phyloP scores from a whole-genome alignment of 2,329 filamentous ascomycete species.

The Cladosporium velox region DNA sequence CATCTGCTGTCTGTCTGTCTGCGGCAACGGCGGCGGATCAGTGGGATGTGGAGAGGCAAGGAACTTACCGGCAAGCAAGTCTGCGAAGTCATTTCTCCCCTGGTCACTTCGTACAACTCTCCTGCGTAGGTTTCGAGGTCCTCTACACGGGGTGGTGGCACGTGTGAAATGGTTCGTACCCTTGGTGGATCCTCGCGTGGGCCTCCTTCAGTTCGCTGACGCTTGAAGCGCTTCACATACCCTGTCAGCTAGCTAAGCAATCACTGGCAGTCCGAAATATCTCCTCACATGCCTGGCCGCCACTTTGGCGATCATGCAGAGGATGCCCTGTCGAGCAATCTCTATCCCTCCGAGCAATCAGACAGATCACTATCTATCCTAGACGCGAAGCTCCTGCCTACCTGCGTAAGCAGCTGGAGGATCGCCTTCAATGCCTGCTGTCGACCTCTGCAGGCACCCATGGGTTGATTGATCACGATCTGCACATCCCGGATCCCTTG shows the following conservation, averaged over 20 bases:
- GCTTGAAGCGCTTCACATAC: slow-evolving; percentile 1
- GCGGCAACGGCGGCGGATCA: slow-evolving; percentile 6
- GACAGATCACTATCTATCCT: slow-evolving; percentile 6
- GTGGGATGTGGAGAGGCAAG: slow-evolving; percentile 13
- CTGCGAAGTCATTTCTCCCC: not conserved
- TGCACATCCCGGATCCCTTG: slow-evolving; percentile 5
- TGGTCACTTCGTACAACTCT: not conserved
- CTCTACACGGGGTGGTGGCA: slow-evolving; percentile 6
- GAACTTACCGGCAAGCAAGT: slow-evolving; percentile 1
- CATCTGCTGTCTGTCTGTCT: slow-evolving; percentile 2
- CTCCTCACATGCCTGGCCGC: not conserved
- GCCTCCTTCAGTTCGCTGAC: not conserved
- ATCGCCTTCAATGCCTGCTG: slow-evolving; percentile 14
- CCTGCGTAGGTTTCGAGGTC: not conserved
- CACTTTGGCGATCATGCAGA: slow-evolving; percentile 13
- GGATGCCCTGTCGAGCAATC: slow-evolving; percentile 17
- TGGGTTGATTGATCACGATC: slow-evolving; percentile 5
- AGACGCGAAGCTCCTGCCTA: slow-evolving; percentile 11
- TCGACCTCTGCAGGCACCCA: slow-evolving; percentile 10
- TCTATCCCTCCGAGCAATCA: slow-evolving; percentile 21
- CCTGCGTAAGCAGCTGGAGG: slow-evolving; percentile 4
- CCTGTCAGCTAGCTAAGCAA: slow-evolving; percentile 7
- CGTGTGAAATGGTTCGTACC: slow-evolving; percentile 11
- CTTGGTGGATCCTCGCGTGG: not conserved
- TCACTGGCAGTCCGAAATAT: slow-evolving; percentile 13